phyloP scores from a whole-genome alignment of 768 basidiomycete species.

The Leccinum subtestaceum region DNA sequence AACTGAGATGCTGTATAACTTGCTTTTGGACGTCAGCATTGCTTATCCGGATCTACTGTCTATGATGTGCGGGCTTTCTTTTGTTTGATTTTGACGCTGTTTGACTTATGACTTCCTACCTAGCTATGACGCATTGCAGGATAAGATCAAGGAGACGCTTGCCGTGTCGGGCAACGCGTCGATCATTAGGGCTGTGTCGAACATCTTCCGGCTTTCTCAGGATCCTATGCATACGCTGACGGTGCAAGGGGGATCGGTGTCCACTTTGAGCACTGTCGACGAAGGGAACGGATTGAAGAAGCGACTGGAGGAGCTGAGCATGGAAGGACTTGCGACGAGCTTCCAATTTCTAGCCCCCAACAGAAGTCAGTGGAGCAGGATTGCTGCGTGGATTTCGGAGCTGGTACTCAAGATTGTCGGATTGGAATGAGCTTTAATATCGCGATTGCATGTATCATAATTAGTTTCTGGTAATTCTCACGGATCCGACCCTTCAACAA shows the following conservation, averaged over 20 bases:
- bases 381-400: slow-evolving; percentile 75
- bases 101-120: slow-evolving; percentile 5
- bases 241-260: slow-evolving; percentile 51
- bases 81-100: not conserved
- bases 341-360: slow-evolving; percentile 66
- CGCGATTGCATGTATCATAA: slow-evolving; percentile 11
- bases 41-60: slow-evolving; percentile 70
- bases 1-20: slow-evolving; percentile 72
- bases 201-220: slow-evolving; percentile 68
- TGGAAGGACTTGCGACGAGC: slow-evolving; percentile 72
- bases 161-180: slow-evolving; percentile 67
- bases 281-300: slow-evolving; percentile 48
- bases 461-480: slow-evolving; percentile 17
- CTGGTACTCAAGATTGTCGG: slow-evolving; percentile 52
- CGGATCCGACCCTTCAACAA: not conserved
- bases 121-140: slow-evolving; percentile 76
- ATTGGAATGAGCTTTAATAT: slow-evolving; percentile 27
- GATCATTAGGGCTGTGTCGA: slow-evolving; percentile 71
- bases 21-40: slow-evolving; percentile 69
- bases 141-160: slow-evolving; percentile 70
- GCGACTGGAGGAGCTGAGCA: slow-evolving; percentile 62
- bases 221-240: slow-evolving; percentile 45
- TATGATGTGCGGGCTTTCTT: slow-evolving; percentile 56
- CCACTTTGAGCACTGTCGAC: slow-evolving; percentile 63
- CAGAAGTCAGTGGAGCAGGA: slow-evolving; percentile 54